Conservation (phyloP, 257 asterid genomes). For the Fraxinus americana region DNA sequence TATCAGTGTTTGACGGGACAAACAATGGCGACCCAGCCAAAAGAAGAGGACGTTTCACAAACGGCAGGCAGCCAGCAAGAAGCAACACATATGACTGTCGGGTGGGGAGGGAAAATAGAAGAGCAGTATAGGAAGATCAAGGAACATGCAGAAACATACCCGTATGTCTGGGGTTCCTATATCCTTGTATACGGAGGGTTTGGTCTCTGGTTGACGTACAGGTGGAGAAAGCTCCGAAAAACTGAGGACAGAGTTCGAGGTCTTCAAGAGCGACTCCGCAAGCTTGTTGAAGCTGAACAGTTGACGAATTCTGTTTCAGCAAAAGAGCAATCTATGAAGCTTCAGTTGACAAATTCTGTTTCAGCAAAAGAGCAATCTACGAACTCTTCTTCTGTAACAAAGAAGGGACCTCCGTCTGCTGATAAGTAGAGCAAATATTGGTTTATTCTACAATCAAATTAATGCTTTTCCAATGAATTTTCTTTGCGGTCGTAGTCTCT, state of each 20-base stretch:
- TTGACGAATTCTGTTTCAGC: slow-evolving; percentile 32
- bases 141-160: slow-evolving; percentile 77
- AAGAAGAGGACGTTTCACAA: slow-evolving; percentile 39
- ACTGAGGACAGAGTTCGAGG: slow-evolving; percentile 73
- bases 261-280: slow-evolving; percentile 69
- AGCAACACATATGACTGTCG: slow-evolving; percentile 27
- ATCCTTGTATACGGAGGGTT: slow-evolving; percentile 73
- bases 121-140: slow-evolving; percentile 49
- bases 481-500: not conserved
- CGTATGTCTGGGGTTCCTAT: slow-evolving; percentile 93
- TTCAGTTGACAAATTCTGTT: slow-evolving; percentile 33
- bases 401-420: slow-evolving; percentile 33
- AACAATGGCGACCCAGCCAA: slow-evolving; percentile 44
- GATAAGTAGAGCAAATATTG: slow-evolving; percentile 36
- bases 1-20: not conserved
- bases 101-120: slow-evolving; percentile 46
- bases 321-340: slow-evolving; percentile 14
- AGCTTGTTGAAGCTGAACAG: slow-evolving; percentile 52
- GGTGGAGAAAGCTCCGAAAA: slow-evolving; percentile 75
- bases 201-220: slow-evolving; percentile 74
- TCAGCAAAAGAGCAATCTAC: slow-evolving; percentile 19
- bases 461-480: not conserved
- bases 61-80: slow-evolving; percentile 36
- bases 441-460: slow-evolving; percentile 3
- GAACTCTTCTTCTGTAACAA: slow-evolving; percentile 27